Base-by-base conservation (phyloP, 163 green algal genomes). In the Scenedesmus sp. region DNA sequence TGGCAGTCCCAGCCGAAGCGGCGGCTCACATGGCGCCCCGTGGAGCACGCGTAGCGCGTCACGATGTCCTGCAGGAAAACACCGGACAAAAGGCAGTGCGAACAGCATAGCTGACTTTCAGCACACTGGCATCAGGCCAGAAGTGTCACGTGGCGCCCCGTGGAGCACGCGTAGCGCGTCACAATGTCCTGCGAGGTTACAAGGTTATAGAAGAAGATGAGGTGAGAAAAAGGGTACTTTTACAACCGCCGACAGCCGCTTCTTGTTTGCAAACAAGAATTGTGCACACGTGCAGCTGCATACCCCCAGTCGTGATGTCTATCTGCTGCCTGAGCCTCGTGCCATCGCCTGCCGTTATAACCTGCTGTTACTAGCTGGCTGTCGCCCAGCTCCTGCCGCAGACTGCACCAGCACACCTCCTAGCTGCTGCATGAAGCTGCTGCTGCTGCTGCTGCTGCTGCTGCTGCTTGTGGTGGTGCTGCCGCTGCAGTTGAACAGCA, bases 1-100 rank as follows among this genome's bases (percentile, higher is more conserved):
- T 99, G 98, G 94, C 98, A 99, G 92, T 99, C 98, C 98, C 98
- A 99, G 88, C 98, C 97, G 96, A 99, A 99, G 64, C 97, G 95
- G 15, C 98, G 95, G 0, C 94, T 96, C 12, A 99, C 98, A 93
- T 99, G 97, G 92, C 98, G 95, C 0, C 98, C 98, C 0, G 96
- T 99, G 2, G 93, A 88, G 84, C 88, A 97, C 23, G 98, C 97
- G 93, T 99, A 99, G 5, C 98, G 96, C 2, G 98, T 99, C 20
- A 99, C 98, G 88, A 99, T 98, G 92, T 99, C 98, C 97, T 99
- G 95, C 84, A 89, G 16, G 9, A 26, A 60, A 6, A 2, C 64
- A 73, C 64, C 10, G 1, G 3, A 73, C 10, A 73, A 12, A 20
- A 73, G 10, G 64, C 64, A 73, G 66, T 34, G 26, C 16, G 26